phyloP scores from a whole-genome alignment of 2,329 filamentous ascomycete species.

The Ceratocystis ficicola region DNA sequence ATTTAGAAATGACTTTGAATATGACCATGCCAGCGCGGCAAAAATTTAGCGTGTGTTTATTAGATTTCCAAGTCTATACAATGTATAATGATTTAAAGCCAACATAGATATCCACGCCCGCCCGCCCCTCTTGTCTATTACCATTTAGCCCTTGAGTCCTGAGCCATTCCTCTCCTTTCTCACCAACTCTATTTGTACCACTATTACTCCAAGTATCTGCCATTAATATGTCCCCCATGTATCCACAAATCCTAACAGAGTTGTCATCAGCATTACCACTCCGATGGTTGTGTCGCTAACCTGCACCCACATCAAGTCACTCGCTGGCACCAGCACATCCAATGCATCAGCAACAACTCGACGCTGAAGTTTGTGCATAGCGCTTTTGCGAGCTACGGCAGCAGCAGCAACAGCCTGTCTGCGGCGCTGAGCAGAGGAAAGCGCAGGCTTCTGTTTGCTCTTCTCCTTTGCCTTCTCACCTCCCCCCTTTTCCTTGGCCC shows the following conservation, averaged over 20 bases:
- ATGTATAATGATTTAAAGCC: neutral
- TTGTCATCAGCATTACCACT: conserved; percentile 48
- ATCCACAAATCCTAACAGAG: conserved; percentile 46
- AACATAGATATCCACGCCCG: neutral
- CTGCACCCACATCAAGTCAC: conserved; percentile 48
- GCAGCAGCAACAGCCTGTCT: neutral
- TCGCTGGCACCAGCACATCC: conserved; percentile 51
- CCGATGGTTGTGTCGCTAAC: conserved; percentile 42
- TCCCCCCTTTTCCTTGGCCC: too few relatives aligned
- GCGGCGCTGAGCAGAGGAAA: neutral
- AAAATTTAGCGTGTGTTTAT: neutral
- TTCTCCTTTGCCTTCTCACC: conserved; percentile 24
- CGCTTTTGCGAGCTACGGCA: neutral
- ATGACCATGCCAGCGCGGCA: neutral
- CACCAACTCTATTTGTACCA: neutral
- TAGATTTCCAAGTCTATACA: neutral
- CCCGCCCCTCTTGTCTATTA: neutral
- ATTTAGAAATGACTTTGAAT: neutral
- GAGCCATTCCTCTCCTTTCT: neutral
- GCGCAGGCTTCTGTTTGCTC: conserved; percentile 19
- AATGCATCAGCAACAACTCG: conserved; percentile 45
- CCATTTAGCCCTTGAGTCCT: neutral
- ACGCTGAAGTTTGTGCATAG: conserved; percentile 30
- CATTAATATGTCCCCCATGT: conserved; percentile 45
- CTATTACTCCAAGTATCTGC: too few relatives aligned